Conservation (phyloP, 345 rosid genomes). For the Populus nigra region DNA sequence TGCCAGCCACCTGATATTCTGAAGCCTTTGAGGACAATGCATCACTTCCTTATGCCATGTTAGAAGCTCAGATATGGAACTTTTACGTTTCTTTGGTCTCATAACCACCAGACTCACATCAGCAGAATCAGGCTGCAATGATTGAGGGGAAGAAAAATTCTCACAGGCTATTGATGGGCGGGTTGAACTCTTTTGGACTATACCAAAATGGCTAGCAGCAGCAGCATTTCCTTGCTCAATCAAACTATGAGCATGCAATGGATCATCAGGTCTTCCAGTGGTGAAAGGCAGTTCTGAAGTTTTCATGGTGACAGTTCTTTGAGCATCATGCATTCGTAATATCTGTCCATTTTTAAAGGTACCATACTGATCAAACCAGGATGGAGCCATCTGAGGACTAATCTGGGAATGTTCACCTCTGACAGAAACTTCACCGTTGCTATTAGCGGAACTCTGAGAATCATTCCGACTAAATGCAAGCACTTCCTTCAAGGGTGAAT, state of each 20-base stretch:
- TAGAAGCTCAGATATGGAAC: conserved; percentile 42
- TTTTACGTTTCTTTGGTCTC: conserved; percentile 71
- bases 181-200: conserved; percentile 27
- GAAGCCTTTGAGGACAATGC: conserved; percentile 43
- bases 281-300: conserved; percentile 41
- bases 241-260: conserved; percentile 30
- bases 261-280: conserved; percentile 46
- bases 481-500: conserved; percentile 34
- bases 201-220: conserved; percentile 32
- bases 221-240: conserved; percentile 36
- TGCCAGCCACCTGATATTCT: conserved; percentile 56
- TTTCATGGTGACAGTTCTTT: conserved; percentile 33
- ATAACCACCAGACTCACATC: conserved; percentile 26
- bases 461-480: conserved; percentile 34
- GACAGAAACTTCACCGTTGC: conserved; percentile 32
- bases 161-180: conserved; percentile 34
- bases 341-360: conserved; percentile 65
- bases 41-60: conserved; percentile 70
- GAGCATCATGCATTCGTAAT: conserved; percentile 43
- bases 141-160: conserved; percentile 35
- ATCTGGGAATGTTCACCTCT: conserved; percentile 51
- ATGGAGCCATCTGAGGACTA: conserved; percentile 73
- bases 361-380: conserved; percentile 75
- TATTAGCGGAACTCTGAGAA: conserved; percentile 32
- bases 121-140: conserved; percentile 36